Percentiles rank a stretch among this genome's conserved stretches.
phyloP scores from a whole-genome alignment of 495 filamentous ascomycete species.

The Coniosporium apollinis region DNA sequence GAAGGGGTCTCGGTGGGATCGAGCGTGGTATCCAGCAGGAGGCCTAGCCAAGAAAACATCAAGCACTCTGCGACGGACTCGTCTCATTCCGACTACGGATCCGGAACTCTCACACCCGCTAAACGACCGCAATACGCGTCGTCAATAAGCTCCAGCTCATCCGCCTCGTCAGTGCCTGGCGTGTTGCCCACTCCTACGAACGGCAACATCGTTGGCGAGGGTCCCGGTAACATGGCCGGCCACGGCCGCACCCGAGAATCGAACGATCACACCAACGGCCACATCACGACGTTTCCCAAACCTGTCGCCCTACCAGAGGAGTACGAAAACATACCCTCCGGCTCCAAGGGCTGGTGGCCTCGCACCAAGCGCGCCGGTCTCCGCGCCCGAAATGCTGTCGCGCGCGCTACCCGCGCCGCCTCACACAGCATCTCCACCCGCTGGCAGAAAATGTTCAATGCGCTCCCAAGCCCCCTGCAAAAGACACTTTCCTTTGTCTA shows the following conservation, averaged over 20 bases:
- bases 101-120: conserved; percentile 12
- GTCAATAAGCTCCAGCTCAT: conserved; percentile 9
- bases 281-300: conserved; percentile 16
- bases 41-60: conserved; percentile 15
- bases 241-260: neutral
- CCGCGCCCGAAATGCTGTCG: neutral
- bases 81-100: conserved; percentile 11
- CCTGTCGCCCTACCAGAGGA: conserved; percentile 4
- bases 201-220: conserved; percentile 17
- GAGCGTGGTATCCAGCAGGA: neutral
- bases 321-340: conserved; percentile 6
- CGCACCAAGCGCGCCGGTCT: conserved; percentile 1
- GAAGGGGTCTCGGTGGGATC: too few relatives aligned
- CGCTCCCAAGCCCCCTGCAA: conserved; percentile 44
- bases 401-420: conserved; percentile 1
- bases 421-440: conserved; percentile 4
- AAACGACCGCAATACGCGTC: conserved; percentile 10
- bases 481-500: conserved; percentile 29
- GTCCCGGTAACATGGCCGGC: conserved; percentile 11
- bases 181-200: conserved; percentile 27
- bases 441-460: conserved; percentile 18
- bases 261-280: conserved; percentile 7
- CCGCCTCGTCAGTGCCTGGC: neutral
- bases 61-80: conserved; percentile 21
- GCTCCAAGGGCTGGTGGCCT: conserved; percentile 11